Evolutionary conservation across 1,139 yeast genomes (phyloP).

Genomic region (Kodamaea sp.): DNA sequence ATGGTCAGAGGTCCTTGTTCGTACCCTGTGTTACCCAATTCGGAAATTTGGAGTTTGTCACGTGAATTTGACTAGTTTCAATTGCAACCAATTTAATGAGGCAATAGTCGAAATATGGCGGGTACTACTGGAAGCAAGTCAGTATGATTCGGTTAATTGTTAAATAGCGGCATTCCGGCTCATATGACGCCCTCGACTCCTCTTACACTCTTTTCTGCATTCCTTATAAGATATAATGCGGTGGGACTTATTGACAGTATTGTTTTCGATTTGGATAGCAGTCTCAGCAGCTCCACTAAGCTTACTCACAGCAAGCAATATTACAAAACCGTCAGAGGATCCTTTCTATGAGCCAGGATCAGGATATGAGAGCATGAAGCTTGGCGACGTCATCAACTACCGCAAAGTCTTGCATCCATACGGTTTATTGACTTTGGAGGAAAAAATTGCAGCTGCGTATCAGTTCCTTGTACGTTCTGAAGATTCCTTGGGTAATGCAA

Average conservation of each 20-base stretch:
- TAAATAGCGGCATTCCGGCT: neutral
- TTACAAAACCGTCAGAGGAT: slow-evolving; percentile 5
- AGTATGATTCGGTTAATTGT: neutral
- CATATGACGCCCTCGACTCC: too few relatives aligned
- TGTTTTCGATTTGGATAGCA: too few relatives aligned
- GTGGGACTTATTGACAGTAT: too few relatives aligned
- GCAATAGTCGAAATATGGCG: too few relatives aligned
- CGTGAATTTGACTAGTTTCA: too few relatives aligned
- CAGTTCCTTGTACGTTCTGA: slow-evolving; percentile 27
- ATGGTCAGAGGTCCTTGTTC: too few relatives aligned
- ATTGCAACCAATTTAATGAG: too few relatives aligned
- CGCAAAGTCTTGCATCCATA: neutral
- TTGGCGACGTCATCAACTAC: slow-evolving; percentile 1
- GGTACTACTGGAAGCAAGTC: too few relatives aligned
- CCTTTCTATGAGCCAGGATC: slow-evolving; percentile 1
- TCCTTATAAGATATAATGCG: too few relatives aligned
- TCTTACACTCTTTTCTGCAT: too few relatives aligned
- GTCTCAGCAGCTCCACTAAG: slow-evolving; percentile 7
- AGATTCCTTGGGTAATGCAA: slow-evolving; percentile 32
- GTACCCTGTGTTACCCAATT: too few relatives aligned
- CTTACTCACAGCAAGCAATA: slow-evolving; percentile 1
- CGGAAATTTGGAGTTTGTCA: too few relatives aligned
- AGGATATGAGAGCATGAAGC: slow-evolving; percentile 1
- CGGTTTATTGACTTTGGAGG: neutral
- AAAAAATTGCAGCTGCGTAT: neutral